Base-by-base conservation (phyloP, 1,139 yeast species). In the Pichia sp. region DNA sequence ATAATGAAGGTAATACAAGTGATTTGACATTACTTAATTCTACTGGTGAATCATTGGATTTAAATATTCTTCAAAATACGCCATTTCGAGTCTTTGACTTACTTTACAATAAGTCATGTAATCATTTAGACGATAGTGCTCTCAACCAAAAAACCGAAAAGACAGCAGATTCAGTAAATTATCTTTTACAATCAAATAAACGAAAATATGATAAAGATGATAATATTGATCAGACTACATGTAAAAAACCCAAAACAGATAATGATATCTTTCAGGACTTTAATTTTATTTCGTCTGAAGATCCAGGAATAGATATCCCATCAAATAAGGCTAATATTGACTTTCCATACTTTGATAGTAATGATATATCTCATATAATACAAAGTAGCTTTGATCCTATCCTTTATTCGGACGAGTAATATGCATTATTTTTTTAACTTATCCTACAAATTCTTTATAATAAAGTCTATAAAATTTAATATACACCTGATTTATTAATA, bases 351-450 rank as follows among this genome's bases (percentile, higher is more conserved):
- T 18, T 18, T 18, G 18, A 18, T 18, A 18, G 18, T 18, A 9
- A 34, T 7, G 41, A 35, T 25, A 48, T 45, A 2, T 18, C 11
- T 5, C n/a, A 27, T 10, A 36, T 43, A 7, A 39, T 39, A 1
- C 25, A 38, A 4, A 39, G 45, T 34, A 48, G 51, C 31, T 48
- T 48, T 44, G 51, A 48, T 25, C 51, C 51, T 7, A 40, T 47
- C 6, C 31, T 48, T 7, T 7, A 42, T 30, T 48, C 51, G 9
- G 45, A 47, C 5, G 39, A 36, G 27, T 36, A 27, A 10, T 10
- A 5, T 26, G 5, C 3, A 2, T 10, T n/a, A 10, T 26, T 36
- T 11, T 9, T 26, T 26, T 36, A 26, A 36, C 30, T 26, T 26
- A 18, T 4, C n/a, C n/a, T 26, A n/a, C 26, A 36, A 36, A 26